Percentiles rank a stretch among this genome's conserved stretches.
phyloP scores from a whole-genome alignment of 2,329 filamentous ascomycete genomes.

The Clathrospora elynae region DNA sequence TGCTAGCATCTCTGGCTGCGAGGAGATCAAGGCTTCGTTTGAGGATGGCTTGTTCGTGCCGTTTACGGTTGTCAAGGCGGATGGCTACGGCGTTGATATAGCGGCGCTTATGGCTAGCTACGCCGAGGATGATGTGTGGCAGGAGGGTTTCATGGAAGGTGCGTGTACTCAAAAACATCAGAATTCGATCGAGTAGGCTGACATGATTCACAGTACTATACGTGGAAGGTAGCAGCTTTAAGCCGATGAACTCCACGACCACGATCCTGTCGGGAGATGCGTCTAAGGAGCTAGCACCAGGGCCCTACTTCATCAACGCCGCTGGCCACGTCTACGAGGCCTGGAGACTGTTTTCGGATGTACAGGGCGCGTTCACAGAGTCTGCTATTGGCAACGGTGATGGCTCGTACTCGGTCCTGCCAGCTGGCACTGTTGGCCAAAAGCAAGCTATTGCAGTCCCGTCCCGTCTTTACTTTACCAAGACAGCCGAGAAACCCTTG shows the following conservation, averaged over 20 bases:
- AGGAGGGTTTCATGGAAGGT: slow-evolving; percentile 48
- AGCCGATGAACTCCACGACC: slow-evolving; percentile 33
- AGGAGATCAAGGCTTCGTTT: slow-evolving; percentile 25
- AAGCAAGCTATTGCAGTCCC: slow-evolving; percentile 57
- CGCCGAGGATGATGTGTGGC: slow-evolving; percentile 51
- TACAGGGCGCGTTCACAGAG: slow-evolving; percentile 57
- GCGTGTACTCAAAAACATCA: background rate
- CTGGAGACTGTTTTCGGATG: slow-evolving; percentile 57
- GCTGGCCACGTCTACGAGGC: slow-evolving; percentile 56
- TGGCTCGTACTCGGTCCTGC: slow-evolving; percentile 52
- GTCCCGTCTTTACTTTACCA: slow-evolving; percentile 58
- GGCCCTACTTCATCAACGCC: slow-evolving; percentile 58
- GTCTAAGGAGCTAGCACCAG: slow-evolving; percentile 45
- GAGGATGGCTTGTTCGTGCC: slow-evolving; percentile 41
- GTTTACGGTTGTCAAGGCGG: slow-evolving; percentile 46
- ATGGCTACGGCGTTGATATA: slow-evolving; percentile 5
- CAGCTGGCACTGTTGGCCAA: slow-evolving; percentile 42
- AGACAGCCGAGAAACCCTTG: slow-evolving; percentile 57
- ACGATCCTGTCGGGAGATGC: slow-evolving; percentile 23
- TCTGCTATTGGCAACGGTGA: slow-evolving; percentile 49
- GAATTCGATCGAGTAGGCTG: slow-evolving; percentile 24
- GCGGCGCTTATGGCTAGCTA: slow-evolving; percentile 33
- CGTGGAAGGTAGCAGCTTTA: slow-evolving; percentile 16
- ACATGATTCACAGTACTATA: slow-evolving; percentile 32
- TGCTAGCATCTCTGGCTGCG: slow-evolving; percentile 35